These are phyloP conservation scores for Beta vulgaris DNA, from an alignment of 148 eudicot species.

Conservation along the genomic window DNA sequence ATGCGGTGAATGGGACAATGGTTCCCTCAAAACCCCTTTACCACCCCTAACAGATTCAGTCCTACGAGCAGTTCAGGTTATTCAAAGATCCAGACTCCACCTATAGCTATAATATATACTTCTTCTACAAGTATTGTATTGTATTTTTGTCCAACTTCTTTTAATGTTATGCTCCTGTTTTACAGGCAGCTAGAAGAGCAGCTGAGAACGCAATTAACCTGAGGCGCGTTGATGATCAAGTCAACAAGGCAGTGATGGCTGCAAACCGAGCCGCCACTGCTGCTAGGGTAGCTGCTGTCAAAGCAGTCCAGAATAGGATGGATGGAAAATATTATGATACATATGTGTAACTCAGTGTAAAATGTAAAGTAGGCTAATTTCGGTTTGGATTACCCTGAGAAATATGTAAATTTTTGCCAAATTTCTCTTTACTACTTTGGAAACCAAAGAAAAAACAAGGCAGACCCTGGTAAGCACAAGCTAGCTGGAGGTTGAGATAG, in stretches of 20 bases:
- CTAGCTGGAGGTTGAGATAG: slow-evolving; percentile 57
- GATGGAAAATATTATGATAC: slow-evolving; percentile 60
- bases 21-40: slow-evolving; percentile 52
- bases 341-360: slow-evolving; percentile 21
- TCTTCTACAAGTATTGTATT: no score
- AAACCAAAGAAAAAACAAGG: slow-evolving; percentile 6
- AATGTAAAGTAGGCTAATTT: slow-evolving; percentile 18
- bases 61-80: slow-evolving; percentile 79
- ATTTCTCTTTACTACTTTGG: slow-evolving; percentile 7
- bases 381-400: slow-evolving; percentile 9
- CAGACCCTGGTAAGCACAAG: slow-evolving; percentile 59
- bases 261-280: slow-evolving; percentile 92
- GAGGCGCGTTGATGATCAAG: slow-evolving; percentile 71
- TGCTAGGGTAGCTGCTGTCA: slow-evolving; percentile 92
- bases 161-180: not conserved
- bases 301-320: slow-evolving; percentile 78
- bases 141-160: not conserved
- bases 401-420: slow-evolving; percentile 33
- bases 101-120: no score
- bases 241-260: slow-evolving; percentile 69
- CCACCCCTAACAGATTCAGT: slow-evolving; percentile 60
- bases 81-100: no score
- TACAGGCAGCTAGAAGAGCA: slow-evolving; percentile 73
- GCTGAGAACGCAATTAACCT: slow-evolving; percentile 70
- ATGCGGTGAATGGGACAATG: slow-evolving; percentile 83